Percentiles rank a stretch among this genome's conserved stretches.
These are phyloP conservation scores for Termitomyces sp. DNA, from an alignment of 768 basidiomycete species.

Conservation along the genomic window DNA sequence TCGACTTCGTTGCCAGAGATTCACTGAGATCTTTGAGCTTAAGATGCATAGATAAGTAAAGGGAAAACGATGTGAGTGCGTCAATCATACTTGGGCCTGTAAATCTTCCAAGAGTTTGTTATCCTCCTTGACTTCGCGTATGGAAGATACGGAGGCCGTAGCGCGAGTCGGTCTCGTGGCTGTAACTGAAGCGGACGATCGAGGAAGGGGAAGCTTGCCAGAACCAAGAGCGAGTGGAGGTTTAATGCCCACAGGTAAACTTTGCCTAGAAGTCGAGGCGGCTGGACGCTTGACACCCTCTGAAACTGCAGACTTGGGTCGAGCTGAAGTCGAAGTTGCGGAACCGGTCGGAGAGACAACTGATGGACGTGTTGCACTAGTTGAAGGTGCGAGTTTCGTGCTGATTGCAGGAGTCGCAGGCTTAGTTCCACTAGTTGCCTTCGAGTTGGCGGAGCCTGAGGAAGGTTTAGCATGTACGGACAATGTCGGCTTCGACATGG, in stretches of 20 bases:
- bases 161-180: constrained; percentile 38
- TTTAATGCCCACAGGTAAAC: constrained; percentile 29
- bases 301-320: constrained; percentile 64
- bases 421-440: not conserved
- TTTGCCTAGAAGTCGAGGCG: constrained; percentile 32
- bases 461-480: constrained; percentile 35
- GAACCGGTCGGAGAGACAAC: constrained; percentile 55
- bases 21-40: constrained; percentile 59
- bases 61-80: not conserved
- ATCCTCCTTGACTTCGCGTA: constrained; percentile 63
- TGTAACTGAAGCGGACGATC: constrained; percentile 22
- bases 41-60: not conserved
- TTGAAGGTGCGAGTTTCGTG: constrained; percentile 28
- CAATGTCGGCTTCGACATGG: constrained; percentile 28
- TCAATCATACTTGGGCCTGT: constrained; percentile 48
- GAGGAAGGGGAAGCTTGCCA: constrained; percentile 24
- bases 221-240: constrained; percentile 20
- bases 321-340: constrained; percentile 36
- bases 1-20: constrained; percentile 47
- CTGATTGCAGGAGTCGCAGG: constrained; percentile 7
- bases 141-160: constrained; percentile 64
- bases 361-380: constrained; percentile 36
- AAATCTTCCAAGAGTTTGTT: constrained; percentile 51
- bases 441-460: constrained; percentile 22
- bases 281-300: constrained; percentile 52